phyloP scores from a whole-genome alignment of 2,329 filamentous ascomycete genomes.

The Hymenotorrendiella dingleyae region DNA sequence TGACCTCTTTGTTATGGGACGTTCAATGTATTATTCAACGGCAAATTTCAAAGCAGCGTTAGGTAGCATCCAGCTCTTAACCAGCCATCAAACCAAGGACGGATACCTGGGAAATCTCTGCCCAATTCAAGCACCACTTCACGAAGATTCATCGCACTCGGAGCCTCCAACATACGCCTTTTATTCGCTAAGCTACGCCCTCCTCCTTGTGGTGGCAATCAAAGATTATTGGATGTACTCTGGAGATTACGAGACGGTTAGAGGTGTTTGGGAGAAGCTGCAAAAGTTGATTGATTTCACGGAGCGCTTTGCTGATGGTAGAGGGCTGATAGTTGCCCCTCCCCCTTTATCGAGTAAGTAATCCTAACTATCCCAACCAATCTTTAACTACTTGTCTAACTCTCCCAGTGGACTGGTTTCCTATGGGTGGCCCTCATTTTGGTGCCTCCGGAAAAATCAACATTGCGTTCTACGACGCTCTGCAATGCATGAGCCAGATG shows the following conservation, averaged over 20 bases:
- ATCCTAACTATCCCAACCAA: neutral
- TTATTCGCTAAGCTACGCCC: conserved; percentile 21
- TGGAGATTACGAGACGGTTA: conserved; percentile 12
- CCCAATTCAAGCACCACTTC: conserved; percentile 17
- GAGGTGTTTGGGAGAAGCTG: conserved; percentile 10
- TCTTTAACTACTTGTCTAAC: conserved; percentile 4
- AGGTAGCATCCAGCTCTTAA: conserved; percentile 19
- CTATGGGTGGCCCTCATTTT: conserved; percentile 17
- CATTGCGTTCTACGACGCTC: conserved; percentile 19
- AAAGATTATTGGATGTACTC: conserved; percentile 22
- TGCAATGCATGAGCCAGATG: conserved; percentile 19
- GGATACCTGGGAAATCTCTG: conserved; percentile 20
- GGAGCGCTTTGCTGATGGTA: conserved; percentile 11
- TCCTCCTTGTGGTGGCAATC: conserved; percentile 17
- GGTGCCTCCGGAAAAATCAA: conserved; percentile 23
- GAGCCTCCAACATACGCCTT: conserved; percentile 21
- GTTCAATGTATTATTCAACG: conserved; percentile 19
- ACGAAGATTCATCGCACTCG: conserved; percentile 5
- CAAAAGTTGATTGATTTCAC: conserved; percentile 16
- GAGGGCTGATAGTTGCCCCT: conserved; percentile 18
- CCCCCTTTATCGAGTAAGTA: conserved; percentile 16
- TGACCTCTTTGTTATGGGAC: conserved; percentile 33
- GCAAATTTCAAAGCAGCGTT: conserved; percentile 15
- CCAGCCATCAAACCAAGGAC: conserved; percentile 16
- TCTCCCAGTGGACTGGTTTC: conserved; percentile 17